Conservation (phyloP, 148 eudicot genomes). For the Camellia lanceoleosa region DNA sequence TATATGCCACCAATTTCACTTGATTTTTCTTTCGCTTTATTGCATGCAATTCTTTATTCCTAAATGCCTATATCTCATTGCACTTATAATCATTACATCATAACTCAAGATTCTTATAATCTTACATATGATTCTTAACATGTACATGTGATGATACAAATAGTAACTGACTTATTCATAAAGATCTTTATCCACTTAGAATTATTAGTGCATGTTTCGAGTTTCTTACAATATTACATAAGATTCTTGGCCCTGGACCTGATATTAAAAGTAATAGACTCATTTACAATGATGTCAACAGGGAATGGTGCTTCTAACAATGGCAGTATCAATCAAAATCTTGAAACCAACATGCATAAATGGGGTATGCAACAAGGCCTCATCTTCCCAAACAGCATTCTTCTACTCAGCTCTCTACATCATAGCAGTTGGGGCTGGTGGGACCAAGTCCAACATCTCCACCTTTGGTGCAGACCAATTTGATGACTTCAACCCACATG, state of each 20-base stretch:
- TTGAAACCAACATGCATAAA: conserved; percentile 56
- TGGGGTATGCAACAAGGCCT: conserved; percentile 54
- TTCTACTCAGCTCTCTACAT: conserved; percentile 76
- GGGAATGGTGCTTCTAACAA: conserved; percentile 81
- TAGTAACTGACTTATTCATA: too few relatives aligned
- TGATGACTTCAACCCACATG: conserved; percentile 59
- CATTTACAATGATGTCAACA: conserved; percentile 17
- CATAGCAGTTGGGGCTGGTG: conserved; percentile 81
- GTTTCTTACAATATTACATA: too few relatives aligned
- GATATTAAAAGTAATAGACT: neutral
- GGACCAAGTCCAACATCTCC: conserved; percentile 89
- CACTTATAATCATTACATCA: too few relatives aligned
- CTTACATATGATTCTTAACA: too few relatives aligned
- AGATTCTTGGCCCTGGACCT: too few relatives aligned
- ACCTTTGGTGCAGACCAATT: conserved; percentile 94
- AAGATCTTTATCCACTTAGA: too few relatives aligned
- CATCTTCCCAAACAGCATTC: conserved; percentile 45
- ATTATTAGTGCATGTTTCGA: too few relatives aligned
- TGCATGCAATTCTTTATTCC: too few relatives aligned
- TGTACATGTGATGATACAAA: too few relatives aligned
- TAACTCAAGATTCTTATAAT: too few relatives aligned
- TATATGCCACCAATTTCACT: neutral
- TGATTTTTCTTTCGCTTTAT: neutral
- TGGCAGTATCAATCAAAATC: conserved; percentile 59
- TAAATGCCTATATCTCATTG: too few relatives aligned